Percentiles rank a stretch among this genome's conserved stretches.
Evolutionary conservation across 352 stramenopile species (phyloP).

Genomic region (Blastocystis sp.): DNA sequence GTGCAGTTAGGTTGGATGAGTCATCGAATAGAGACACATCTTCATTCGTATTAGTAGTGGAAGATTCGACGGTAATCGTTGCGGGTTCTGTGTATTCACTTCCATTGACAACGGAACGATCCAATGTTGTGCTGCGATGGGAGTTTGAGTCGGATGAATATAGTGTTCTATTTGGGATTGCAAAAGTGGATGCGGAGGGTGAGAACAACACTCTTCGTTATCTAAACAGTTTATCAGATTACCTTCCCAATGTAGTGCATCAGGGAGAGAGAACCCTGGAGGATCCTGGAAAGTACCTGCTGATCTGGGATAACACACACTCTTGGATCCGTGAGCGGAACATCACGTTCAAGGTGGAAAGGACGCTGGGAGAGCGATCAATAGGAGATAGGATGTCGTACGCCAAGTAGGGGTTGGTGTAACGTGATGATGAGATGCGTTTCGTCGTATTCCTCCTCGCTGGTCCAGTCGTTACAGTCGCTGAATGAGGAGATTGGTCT

Average conservation of each 20-base stretch:
- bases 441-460: background rate
- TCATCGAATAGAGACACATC: background rate
- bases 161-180: constrained; percentile 11
- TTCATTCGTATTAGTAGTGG: background rate
- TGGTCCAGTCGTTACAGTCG: background rate
- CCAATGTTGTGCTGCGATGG: background rate
- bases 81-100: background rate
- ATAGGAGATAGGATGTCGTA: background rate
- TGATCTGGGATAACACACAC: constrained; percentile 7
- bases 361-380: background rate
- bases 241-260: background rate
- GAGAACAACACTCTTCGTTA: background rate
- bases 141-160: background rate
- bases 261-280: background rate
- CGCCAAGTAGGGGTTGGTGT: background rate
- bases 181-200: background rate
- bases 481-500: background rate
- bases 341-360: background rate
- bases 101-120: background rate
- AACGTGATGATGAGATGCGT: background rate
- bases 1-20: background rate
- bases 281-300: background rate
- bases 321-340: background rate
- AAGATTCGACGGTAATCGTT: background rate
- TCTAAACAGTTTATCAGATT: background rate